Percentiles rank a stretch among this genome's conserved stretches.
Conservation (phyloP, 179 eudicot species). For the Carnegiea gigantea region DNA sequence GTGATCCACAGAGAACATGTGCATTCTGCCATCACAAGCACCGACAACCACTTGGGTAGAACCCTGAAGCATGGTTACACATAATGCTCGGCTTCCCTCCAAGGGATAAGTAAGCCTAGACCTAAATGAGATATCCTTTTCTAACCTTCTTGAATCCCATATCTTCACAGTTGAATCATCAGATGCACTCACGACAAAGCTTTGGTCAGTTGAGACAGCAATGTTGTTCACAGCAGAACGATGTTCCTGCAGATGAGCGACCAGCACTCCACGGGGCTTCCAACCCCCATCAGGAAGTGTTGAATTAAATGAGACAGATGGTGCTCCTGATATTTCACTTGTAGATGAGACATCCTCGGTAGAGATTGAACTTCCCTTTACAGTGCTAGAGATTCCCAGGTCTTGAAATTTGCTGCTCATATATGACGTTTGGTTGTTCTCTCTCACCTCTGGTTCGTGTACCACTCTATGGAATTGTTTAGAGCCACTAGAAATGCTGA, state of each 20-base stretch:
- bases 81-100: constrained; percentile 84
- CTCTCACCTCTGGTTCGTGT: constrained; percentile 83
- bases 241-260: constrained; percentile 98
- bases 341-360: constrained; percentile 49
- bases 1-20: constrained; percentile 88
- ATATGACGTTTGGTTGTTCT: constrained; percentile 59
- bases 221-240: constrained; percentile 95
- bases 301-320: constrained; percentile 63
- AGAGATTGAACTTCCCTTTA: constrained; percentile 54
- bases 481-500: constrained; percentile 66
- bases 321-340: constrained; percentile 48
- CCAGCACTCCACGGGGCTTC: constrained; percentile 98
- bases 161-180: constrained; percentile 98
- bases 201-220: constrained; percentile 82
- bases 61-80: constrained; percentile 69
- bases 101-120: constrained; percentile 89
- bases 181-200: constrained; percentile 87
- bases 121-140: constrained; percentile 95
- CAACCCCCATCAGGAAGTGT: constrained; percentile 85
- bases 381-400: constrained; percentile 44
- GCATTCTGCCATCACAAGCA: constrained; percentile 84
- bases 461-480: constrained; percentile 87
- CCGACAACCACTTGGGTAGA: constrained; percentile 90
- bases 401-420: constrained; percentile 67
- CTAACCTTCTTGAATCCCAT: constrained; percentile 95